Percentiles rank a stretch among this genome's conserved stretches.
phyloP scores from a whole-genome alignment of 2,329 filamentous ascomycete genomes.

The Pleomassaria siparia region DNA sequence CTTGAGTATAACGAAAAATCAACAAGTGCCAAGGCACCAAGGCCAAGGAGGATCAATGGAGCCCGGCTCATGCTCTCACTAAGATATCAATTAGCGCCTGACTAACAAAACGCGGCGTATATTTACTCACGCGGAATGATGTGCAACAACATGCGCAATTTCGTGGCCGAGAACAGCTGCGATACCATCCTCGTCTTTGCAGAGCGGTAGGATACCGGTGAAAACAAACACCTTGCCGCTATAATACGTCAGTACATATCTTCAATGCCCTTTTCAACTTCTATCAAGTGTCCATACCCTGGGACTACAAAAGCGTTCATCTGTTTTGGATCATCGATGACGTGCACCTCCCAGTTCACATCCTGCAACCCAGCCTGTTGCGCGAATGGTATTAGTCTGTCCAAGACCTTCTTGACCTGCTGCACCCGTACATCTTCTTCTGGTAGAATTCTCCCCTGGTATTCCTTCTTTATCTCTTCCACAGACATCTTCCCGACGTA shows the following conservation, averaged over 20 bases:
- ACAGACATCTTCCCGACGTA: slow-evolving; percentile 57
- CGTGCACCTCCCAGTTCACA: slow-evolving; percentile 67
- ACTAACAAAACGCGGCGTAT: background rate
- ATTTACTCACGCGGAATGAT: slow-evolving; percentile 34
- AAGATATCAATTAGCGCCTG: background rate
- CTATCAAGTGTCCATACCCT: slow-evolving; percentile 44
- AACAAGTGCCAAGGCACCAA: slow-evolving; percentile 41
- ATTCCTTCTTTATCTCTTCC: slow-evolving; percentile 57
- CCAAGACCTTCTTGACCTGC: slow-evolving; percentile 65
- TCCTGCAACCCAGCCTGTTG: slow-evolving; percentile 50
- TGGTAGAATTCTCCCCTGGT: slow-evolving; percentile 59
- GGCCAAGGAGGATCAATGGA: slow-evolving; percentile 42
- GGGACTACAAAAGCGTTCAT: slow-evolving; percentile 78
- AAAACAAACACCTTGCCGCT: slow-evolving; percentile 79
- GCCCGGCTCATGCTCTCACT: slow-evolving; percentile 60
- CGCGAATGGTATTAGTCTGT: slow-evolving; percentile 66
- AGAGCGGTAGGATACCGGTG: slow-evolving; percentile 70
- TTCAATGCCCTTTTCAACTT: background rate
- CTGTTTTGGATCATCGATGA: slow-evolving; percentile 68
- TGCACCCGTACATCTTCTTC: slow-evolving; percentile 59
- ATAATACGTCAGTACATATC: slow-evolving; percentile 4
- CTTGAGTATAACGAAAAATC: slow-evolving; percentile 45
- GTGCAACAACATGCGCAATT: slow-evolving; percentile 68
- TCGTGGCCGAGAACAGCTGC: slow-evolving; percentile 78
- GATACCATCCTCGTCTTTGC: slow-evolving; percentile 66